Evolutionary conservation across 2,329 filamentous ascomycete species (phyloP).

Genomic region (Aquanectria penicillioides): DNA sequence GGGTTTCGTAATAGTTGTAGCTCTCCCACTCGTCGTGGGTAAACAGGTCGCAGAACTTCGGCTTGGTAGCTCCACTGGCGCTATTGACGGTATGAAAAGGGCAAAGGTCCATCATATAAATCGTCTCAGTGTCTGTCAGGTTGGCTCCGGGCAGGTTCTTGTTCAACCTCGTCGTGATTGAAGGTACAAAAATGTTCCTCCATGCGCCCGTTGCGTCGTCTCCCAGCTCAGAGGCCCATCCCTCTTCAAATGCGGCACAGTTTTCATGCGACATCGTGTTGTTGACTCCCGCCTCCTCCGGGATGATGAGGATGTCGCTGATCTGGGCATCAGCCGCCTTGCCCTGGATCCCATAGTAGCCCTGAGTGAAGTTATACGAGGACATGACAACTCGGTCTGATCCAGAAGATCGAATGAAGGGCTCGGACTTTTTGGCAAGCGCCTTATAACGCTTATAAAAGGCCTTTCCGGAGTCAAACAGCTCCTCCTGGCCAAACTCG

Average conservation of each 20-base stretch:
- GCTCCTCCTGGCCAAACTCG: slow-evolving; percentile 71
- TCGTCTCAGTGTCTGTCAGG: slow-evolving; percentile 68
- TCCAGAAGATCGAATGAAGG: slow-evolving; percentile 78
- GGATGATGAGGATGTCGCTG: slow-evolving; percentile 72
- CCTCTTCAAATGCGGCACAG: slow-evolving; percentile 77
- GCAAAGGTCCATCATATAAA: slow-evolving; percentile 88
- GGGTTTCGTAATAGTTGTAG: slow-evolving; percentile 83
- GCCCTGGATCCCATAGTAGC: slow-evolving; percentile 67
- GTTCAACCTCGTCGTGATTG: slow-evolving; percentile 77
- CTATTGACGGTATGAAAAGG: slow-evolving; percentile 83
- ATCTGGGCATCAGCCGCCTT: slow-evolving; percentile 54
- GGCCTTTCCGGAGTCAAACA: slow-evolving; percentile 78
- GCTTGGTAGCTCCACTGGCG: slow-evolving; percentile 58
- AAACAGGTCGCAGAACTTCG: slow-evolving; percentile 82
- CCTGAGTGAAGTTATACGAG: slow-evolving; percentile 78
- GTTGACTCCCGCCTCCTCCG: slow-evolving; percentile 74
- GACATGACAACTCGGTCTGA: slow-evolving; percentile 79
- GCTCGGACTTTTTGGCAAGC: slow-evolving; percentile 66
- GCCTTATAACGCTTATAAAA: slow-evolving; percentile 79
- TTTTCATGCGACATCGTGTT: slow-evolving; percentile 83
- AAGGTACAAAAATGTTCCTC: slow-evolving; percentile 70
- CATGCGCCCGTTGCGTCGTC: slow-evolving; percentile 65
- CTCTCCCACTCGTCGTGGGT: slow-evolving; percentile 75
- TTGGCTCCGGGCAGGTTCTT: slow-evolving; percentile 73
- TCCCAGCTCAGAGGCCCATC: slow-evolving; percentile 59